A percentile compares a stretch with the other conserved stretches of the same genome.
Evolutionary conservation across 805 yeast genomes (phyloP).

Genomic region (Wickerhamiella nectarea): DNA sequence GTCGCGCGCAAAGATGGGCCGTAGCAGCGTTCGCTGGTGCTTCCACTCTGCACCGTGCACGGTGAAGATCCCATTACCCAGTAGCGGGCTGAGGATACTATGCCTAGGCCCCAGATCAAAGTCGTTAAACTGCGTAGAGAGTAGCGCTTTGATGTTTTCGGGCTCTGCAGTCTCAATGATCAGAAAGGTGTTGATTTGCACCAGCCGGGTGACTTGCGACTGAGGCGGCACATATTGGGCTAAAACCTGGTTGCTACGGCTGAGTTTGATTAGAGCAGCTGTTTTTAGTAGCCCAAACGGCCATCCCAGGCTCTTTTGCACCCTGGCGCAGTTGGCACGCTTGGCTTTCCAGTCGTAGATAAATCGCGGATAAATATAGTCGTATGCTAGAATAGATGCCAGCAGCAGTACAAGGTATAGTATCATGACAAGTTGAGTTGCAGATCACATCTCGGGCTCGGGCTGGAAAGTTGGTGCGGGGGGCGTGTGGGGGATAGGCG

Average conservation of each 20-base stretch:
- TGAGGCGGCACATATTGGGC: background rate
- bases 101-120: conserved; percentile 22
- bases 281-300: conserved; percentile 8
- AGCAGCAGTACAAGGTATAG: too few species aligned
- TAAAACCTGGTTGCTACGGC: background rate
- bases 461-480: too few species aligned
- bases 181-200: background rate
- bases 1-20: conserved; percentile 25
- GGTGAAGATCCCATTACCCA: conserved; percentile 27
- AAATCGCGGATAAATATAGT: conserved; percentile 6
- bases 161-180: conserved; percentile 22
- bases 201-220: background rate
- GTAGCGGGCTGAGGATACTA: conserved; percentile 19
- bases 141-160: conserved; percentile 23
- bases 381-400: background rate
- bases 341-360: conserved; percentile 7
- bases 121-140: conserved; percentile 24
- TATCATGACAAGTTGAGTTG: background rate
- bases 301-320: conserved; percentile 1
- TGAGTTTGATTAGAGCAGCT: background rate
- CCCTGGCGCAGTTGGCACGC: background rate
- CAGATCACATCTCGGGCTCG: too few species aligned
- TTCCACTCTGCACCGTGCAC: conserved; percentile 25
- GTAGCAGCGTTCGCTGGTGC: conserved; percentile 24
- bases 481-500: too few species aligned